Evolutionary conservation across 2,329 filamentous ascomycete species (phyloP).

Genomic region (Phaeophleospora eucalypticola): DNA sequence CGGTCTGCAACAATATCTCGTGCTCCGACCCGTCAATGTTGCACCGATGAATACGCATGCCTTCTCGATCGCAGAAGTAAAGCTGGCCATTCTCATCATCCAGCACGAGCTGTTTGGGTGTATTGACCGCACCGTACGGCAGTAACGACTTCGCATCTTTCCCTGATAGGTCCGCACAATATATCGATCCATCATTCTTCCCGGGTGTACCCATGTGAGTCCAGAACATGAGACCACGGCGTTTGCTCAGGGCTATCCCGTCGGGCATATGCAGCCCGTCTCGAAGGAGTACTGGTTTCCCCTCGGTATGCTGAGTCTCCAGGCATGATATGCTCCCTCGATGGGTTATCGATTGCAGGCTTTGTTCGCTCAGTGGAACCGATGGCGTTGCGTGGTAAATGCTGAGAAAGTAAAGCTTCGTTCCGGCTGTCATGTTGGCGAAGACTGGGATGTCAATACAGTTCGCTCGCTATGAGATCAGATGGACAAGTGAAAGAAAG

Average conservation of each 20-base stretch:
- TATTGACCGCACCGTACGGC: constrained; percentile 44
- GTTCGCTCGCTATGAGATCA: too few species aligned
- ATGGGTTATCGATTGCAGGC: constrained; percentile 9
- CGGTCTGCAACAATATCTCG: constrained; percentile 40
- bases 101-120: constrained; percentile 43
- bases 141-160: constrained; percentile 44
- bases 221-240: constrained; percentile 30
- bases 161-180: constrained; percentile 45
- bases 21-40: constrained; percentile 34
- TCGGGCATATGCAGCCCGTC: constrained; percentile 25
- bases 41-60: constrained; percentile 35
- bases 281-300: too few species aligned
- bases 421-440: neutral
- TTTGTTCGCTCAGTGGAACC: constrained; percentile 8
- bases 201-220: constrained; percentile 26
- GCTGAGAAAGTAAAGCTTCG: constrained; percentile 12
- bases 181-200: constrained; percentile 21
- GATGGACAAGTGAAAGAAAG: too few species aligned
- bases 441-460: neutral
- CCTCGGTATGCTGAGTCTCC: too few species aligned
- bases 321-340: constrained; percentile 8
- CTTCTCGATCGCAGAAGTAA: constrained; percentile 46
- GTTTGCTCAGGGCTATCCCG: constrained; percentile 29
- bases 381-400: constrained; percentile 14
- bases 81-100: constrained; percentile 30